Evolutionary conservation across 2,329 filamentous ascomycete genomes (phyloP).

Genomic region (Colletotrichum sp.): DNA sequence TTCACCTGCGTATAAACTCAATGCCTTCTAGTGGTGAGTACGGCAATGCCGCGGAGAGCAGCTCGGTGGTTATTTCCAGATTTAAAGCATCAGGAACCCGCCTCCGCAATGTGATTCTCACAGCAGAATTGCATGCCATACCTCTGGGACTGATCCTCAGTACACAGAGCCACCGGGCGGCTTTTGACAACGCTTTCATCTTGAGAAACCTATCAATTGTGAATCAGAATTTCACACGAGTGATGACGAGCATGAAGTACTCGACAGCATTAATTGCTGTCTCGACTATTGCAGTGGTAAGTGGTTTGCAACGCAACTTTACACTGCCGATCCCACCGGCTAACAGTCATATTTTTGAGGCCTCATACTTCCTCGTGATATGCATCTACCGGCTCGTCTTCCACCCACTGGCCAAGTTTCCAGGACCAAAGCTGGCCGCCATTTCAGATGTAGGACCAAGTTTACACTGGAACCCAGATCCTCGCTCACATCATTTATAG

Average conservation of each 20-base stretch:
- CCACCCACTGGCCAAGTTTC: not conserved
- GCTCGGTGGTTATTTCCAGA: not conserved
- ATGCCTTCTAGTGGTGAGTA: not conserved
- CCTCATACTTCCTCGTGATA: not conserved
- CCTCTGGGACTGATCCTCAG: accelerated
- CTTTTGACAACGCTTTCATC: not conserved
- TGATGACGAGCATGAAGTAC: not conserved
- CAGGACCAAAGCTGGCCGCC: not conserved
- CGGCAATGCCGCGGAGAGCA: not conserved
- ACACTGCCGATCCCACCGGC: not conserved
- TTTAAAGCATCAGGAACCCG: not conserved
- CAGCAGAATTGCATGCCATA: accelerated
- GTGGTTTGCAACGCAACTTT: not conserved
- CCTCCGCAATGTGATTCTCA: accelerated
- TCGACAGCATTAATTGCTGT: not conserved
- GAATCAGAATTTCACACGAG: not conserved
- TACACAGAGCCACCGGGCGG: accelerated
- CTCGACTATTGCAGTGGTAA: not conserved
- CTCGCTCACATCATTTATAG: not conserved
- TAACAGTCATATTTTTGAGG: not conserved
- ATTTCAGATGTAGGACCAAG: not conserved
- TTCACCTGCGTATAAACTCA: not conserved
- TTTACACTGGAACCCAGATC: too few species aligned
- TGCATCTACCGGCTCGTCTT: not conserved
- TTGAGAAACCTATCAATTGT: not conserved